Base-by-base conservation (phyloP, 441 rosid species). In the Erysimum cheiri region DNA sequence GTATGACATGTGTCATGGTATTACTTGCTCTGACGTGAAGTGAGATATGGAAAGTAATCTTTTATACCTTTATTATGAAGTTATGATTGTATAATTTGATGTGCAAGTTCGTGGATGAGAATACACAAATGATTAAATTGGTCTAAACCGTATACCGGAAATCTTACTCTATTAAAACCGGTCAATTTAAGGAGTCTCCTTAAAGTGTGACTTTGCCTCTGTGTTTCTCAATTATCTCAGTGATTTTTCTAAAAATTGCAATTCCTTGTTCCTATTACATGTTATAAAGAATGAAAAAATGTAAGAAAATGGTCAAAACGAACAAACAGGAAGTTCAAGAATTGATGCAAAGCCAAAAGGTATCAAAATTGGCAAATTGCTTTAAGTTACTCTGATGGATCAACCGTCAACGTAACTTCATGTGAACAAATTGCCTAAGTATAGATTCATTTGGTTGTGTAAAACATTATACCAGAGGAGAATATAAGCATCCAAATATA, bases 21-120 rank as follows among this genome's bases (percentile, higher is more conserved):
- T 40, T 40, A 73, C 24, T 65, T 7, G 71, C 8, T 65, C 14
- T 8, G 24, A 55, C 41, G 54, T 72, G 62, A 46, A 54, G 48
- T 41, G 29, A 47, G 29, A 48, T 47, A 31, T 43, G 67, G 61
- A 73, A 59, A 73, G 0, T 32, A 66, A 73, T 73, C 55, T 19
- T 31, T 19, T 31, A 47, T n/a, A 19, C 33, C 39, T 31, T 60
- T 52, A 61, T 60, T 52, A 61, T 14, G 47, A 52, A 32, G 61
- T 24, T 24, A 24, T 55, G 58, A 64, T 60, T 53, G 47, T 39
- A 41, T 46, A 36, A 46, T 70, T 58, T 53, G 60, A 70, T 58
- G 57, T 49, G 52, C 26, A 60, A 49, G 67, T 70, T 69, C 39
- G 67, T 37, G 67, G 67, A 69, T 47, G 52, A 66, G 49, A 58